These are phyloP conservation scores for Colletotrichum sp. DNA, from an alignment of 2,329 filamentous ascomycete species.

Conservation along the genomic window DNA sequence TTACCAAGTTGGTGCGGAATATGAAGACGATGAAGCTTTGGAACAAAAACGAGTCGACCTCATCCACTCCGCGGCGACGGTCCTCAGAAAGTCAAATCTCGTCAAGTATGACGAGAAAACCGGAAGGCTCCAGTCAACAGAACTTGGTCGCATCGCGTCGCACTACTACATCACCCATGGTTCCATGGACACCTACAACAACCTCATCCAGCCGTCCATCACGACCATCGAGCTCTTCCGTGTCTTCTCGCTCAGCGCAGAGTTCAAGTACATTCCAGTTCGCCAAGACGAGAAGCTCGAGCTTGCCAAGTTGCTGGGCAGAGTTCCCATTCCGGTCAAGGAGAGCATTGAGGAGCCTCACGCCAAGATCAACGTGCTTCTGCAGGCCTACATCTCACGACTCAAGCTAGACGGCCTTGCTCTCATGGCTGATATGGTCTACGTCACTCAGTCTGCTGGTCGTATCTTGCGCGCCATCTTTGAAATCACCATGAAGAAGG, in stretches of 20 bases:
- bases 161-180: slow-evolving; percentile 98
- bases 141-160: slow-evolving; percentile 93
- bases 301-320: slow-evolving; percentile 85
- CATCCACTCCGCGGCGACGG: slow-evolving; percentile 88
- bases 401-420: slow-evolving; percentile 93
- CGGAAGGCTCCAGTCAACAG: slow-evolving; percentile 86
- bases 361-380: slow-evolving; percentile 95
- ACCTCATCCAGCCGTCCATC: slow-evolving; percentile 90
- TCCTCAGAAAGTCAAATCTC: slow-evolving; percentile 86
- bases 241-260: slow-evolving; percentile 92
- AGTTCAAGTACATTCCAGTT: slow-evolving; percentile 99
- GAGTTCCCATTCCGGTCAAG: slow-evolving; percentile 95
- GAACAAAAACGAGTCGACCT: slow-evolving; percentile 98
- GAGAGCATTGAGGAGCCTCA: slow-evolving; percentile 97
- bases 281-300: slow-evolving; percentile 98
- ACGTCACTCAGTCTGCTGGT: slow-evolving; percentile 96
- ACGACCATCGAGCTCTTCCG: slow-evolving; percentile 96
- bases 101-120: slow-evolving; percentile 96
- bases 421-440: slow-evolving; percentile 97
- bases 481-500: slow-evolving; percentile 96
- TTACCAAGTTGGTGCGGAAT: slow-evolving; percentile 95
- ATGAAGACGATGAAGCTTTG: slow-evolving; percentile 87
- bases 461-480: slow-evolving; percentile 96
- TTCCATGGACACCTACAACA: slow-evolving; percentile 97
- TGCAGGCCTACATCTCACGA: slow-evolving; percentile 95